Evolutionary conservation across 192 early-diverging fungal genomes (phyloP), one percentile per base, ranked within the genome.

Genomic region (Phlyctochytrium bullatum): DNA sequence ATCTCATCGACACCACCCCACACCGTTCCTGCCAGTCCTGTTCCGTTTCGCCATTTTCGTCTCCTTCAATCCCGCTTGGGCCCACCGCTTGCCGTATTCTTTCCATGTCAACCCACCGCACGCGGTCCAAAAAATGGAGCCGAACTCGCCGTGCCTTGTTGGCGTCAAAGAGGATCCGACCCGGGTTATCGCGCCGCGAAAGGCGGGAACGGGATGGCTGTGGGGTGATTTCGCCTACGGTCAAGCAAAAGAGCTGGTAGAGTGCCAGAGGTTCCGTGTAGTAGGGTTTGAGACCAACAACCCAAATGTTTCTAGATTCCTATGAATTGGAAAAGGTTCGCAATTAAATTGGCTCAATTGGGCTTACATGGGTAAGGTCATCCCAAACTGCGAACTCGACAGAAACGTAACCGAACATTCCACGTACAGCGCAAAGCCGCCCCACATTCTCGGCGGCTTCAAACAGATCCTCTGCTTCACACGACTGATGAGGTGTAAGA

Each of bases 381-480:
- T 68, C 66, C 66, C 66, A 68, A 17, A 34, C 23, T 17, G 60
- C 40, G 27, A 68, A 68, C 6, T 62, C 56, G 20, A 68, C 36
- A 3, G 66, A 52, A 32, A 61, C 58, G 59, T 68, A 68, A 16
- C 66, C 66, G n/a, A 59, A 60, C 24, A 59, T 47, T 25, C 66
- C 66, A 36, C 34, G 56, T 29, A 24, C 10, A 16, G 25, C 23
- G n/a, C 56, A 24, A 40, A 36, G 6, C 1, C 47, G n/a, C 4
- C 47, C 25, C 0, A 68, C 36, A 24, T 59, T 29, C 25, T 62
- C 20, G 12, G 66, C 28, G 4, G 66, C 66, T 14, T 16, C 17
- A 12, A 56, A 31, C 20, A 68, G 56, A 14, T 68, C 66, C 27
- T 68, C 66, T 17, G 27, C 23, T 23, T 17, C 16, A 24, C 66